These are phyloP conservation scores for Blumeria graminis DNA, from an alignment of 2,329 filamentous ascomycete species.

Conservation along the genomic window DNA sequence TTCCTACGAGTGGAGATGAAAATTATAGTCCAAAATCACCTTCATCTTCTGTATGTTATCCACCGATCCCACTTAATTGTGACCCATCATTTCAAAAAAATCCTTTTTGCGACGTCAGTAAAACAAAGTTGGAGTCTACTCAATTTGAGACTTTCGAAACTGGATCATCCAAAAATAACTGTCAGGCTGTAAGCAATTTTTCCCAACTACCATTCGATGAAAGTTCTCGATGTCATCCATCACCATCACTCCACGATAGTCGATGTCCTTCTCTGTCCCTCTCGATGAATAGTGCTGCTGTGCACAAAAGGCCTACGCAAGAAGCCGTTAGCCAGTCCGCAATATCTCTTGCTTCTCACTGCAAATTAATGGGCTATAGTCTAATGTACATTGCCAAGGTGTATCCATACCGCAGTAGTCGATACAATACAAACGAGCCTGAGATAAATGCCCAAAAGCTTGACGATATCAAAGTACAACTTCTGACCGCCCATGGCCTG, in stretches of 20 bases:
- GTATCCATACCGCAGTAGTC: not conserved
- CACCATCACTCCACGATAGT: not conserved
- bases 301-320: not conserved
- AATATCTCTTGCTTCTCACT: not conserved
- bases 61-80: too few species aligned
- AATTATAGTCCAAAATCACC: too few species aligned
- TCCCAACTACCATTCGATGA: not conserved
- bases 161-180: too few species aligned
- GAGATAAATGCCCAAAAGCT: not conserved
- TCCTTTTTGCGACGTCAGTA: not conserved
- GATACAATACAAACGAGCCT: not conserved
- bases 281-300: not conserved
- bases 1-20: too few species aligned
- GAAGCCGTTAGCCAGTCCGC: not conserved
- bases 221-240: not conserved
- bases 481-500: not conserved
- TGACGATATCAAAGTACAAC: not conserved
- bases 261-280: not conserved
- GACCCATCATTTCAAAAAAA: not conserved
- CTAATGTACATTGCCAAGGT: not conserved
- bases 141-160: too few species aligned
- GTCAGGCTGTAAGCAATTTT: too few species aligned
- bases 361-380: not conserved
- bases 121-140: not conserved
- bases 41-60: too few species aligned